Evolutionary conservation across 257 asterid species (phyloP).

Genomic region (Ophiorrhiza pumila): DNA sequence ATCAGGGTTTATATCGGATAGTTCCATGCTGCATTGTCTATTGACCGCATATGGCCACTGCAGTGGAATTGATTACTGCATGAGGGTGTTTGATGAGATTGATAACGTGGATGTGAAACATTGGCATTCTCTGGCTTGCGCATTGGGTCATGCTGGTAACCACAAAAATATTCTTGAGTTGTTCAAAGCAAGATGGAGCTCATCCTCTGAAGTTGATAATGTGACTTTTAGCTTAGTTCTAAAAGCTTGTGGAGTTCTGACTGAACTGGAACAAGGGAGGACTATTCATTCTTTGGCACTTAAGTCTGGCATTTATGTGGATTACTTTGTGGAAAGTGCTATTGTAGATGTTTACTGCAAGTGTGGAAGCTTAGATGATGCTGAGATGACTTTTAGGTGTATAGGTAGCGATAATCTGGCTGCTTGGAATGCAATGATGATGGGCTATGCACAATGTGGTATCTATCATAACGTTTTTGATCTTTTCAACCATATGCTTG

Average conservation of each 20-base stretch:
- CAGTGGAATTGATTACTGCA: not conserved
- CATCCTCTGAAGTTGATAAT: slow-evolving; percentile 14
- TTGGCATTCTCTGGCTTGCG: slow-evolving; percentile 16
- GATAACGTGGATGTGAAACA: slow-evolving; percentile 8
- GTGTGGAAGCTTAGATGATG: slow-evolving; percentile 24
- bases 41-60: slow-evolving; percentile 23
- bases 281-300: slow-evolving; percentile 16
- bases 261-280: slow-evolving; percentile 20
- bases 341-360: slow-evolving; percentile 22
- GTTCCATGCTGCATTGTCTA: slow-evolving; percentile 21
- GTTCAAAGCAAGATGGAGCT: slow-evolving; percentile 7
- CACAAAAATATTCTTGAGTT: slow-evolving; percentile 4
- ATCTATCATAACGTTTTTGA: slow-evolving; percentile 5
- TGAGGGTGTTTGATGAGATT: slow-evolving; percentile 18
- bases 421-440: slow-evolving; percentile 29
- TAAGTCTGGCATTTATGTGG: slow-evolving; percentile 14
- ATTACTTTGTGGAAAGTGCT: slow-evolving; percentile 19
- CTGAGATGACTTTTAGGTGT: slow-evolving; percentile 7
- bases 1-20: slow-evolving; percentile 12
- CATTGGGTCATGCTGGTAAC: slow-evolving; percentile 13
- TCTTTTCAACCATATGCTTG: slow-evolving; percentile 9
- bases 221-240: slow-evolving; percentile 14
- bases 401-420: slow-evolving; percentile 14
- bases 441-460: slow-evolving; percentile 27
- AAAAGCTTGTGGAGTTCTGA: slow-evolving; percentile 21